Conservation (phyloP, 768 basidiomycete species). For the Paxillus involutus region DNA sequence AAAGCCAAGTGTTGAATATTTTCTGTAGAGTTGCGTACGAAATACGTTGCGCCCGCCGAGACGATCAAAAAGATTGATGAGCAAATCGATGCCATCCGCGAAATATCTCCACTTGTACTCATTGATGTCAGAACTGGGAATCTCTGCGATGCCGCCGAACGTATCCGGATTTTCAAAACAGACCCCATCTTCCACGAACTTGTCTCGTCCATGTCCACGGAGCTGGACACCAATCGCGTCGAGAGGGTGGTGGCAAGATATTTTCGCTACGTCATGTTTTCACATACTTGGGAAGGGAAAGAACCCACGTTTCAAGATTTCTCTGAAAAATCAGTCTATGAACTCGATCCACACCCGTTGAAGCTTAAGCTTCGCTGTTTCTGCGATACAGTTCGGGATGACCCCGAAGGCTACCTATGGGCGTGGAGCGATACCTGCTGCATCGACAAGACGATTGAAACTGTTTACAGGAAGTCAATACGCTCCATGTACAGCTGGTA, state of each 20-base stretch:
- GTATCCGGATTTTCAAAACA: not conserved
- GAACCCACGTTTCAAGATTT: constrained; percentile 12
- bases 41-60: not conserved
- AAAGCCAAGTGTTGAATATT: not conserved
- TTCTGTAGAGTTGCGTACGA: not conserved
- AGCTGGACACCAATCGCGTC: constrained; percentile 4
- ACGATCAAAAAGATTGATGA: not conserved
- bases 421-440: constrained; percentile 13
- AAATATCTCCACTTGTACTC: constrained; percentile 7
- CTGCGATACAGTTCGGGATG: constrained; percentile 2
- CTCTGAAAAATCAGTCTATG: constrained; percentile 1
- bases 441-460: constrained; percentile 5
- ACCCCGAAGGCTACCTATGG: constrained; percentile 11
- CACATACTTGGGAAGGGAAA: constrained; percentile 11
- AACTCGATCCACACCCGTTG: not conserved
- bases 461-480: not conserved
- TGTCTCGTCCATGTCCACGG: constrained; percentile 7
- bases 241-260: not conserved
- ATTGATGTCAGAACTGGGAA: constrained; percentile 7
- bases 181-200: constrained; percentile 3
- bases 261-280: constrained; percentile 11
- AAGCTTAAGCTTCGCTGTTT: constrained; percentile 8
- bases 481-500: constrained; percentile 15
- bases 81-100: not conserved
- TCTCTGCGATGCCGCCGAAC: not conserved